Evolutionary conservation across 495 filamentous ascomycete genomes (phyloP).

Genomic region (Podospora pseudopauciseta): DNA sequence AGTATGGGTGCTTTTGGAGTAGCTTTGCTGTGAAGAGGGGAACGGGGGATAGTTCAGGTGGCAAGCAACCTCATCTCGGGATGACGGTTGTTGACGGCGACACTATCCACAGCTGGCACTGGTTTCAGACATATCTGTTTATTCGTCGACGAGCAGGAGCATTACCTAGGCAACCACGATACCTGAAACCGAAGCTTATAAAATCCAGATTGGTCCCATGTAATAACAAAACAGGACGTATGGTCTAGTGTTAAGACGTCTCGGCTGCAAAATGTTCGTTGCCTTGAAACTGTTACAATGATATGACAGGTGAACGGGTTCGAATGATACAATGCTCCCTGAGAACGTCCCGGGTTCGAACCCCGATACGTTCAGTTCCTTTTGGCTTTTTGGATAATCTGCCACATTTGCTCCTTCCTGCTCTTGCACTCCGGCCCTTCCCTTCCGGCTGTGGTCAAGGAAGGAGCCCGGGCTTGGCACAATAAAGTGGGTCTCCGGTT

Average conservation of each 20-base stretch:
- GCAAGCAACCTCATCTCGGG: background rate
- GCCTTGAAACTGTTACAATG: background rate
- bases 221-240: background rate
- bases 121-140: too few relatives aligned
- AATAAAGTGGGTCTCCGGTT: background rate
- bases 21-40: background rate
- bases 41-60: background rate
- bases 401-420: too few relatives aligned
- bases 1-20: constrained; percentile 2
- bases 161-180: background rate
- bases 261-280: background rate
- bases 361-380: background rate
- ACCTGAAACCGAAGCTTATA: background rate
- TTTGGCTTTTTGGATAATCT: background rate
- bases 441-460: background rate
- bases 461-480: background rate
- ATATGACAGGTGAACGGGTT: background rate
- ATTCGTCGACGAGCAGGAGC: too few relatives aligned
- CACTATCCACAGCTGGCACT: too few relatives aligned
- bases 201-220: background rate
- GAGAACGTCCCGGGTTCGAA: background rate
- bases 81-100: too few relatives aligned
- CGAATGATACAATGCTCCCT: background rate
- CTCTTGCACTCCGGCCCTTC: background rate
- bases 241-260: background rate